Evolutionary conservation across 768 basidiomycete species (phyloP).

Genomic region (Xerocomellus chrysenteron): DNA sequence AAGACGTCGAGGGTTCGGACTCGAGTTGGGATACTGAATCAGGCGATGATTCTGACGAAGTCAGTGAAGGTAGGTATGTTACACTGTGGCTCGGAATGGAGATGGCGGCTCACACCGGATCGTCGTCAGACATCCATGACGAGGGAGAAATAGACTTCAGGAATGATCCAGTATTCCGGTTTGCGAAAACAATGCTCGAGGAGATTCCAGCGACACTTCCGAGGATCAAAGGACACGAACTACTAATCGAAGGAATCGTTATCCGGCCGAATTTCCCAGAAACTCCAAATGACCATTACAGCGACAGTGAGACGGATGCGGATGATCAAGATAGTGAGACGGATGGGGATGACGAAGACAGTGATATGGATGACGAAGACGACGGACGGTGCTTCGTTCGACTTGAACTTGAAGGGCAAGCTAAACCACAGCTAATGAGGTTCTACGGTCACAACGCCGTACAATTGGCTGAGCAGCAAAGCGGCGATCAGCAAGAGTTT

Average conservation of each 20-base stretch:
- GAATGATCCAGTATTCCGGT: background rate
- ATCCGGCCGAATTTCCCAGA: background rate
- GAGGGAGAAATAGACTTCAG: background rate
- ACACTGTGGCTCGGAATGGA: background rate
- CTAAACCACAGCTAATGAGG: background rate
- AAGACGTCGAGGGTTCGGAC: background rate
- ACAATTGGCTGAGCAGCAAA: background rate
- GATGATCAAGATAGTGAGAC: too few relatives aligned
- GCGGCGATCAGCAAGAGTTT: background rate
- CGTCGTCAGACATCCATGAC: background rate
- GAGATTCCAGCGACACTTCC: background rate
- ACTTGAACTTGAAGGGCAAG: background rate
- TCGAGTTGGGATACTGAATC: background rate
- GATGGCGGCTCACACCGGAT: background rate
- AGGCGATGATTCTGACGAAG: background rate
- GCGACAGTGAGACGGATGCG: background rate
- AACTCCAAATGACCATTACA: background rate
- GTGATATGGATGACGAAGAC: slow-evolving; percentile 1
- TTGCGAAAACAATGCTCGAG: background rate
- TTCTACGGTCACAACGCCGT: background rate
- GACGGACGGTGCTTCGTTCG: background rate
- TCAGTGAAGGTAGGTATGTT: background rate
- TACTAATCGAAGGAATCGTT: slow-evolving; percentile 7
- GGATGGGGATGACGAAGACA: background rate
- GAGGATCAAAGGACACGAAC: background rate